Conservation (phyloP, 2,329 filamentous ascomycete species). For the Onygenales sp. region DNA sequence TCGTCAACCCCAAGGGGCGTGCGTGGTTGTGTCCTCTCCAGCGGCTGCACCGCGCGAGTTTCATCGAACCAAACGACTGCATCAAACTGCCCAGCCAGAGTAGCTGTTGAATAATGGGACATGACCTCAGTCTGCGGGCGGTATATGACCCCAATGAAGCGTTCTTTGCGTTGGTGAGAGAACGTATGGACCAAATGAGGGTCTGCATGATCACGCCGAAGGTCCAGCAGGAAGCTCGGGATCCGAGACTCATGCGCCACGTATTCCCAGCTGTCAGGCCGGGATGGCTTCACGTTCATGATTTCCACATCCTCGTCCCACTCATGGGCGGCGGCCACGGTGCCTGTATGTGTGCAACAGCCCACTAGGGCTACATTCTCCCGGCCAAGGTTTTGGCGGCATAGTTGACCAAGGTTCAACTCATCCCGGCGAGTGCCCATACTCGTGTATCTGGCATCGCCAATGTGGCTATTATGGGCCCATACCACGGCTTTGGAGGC, state of each 20-base stretch:
- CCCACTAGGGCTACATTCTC: conserved; percentile 37
- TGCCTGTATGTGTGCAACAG: conserved; percentile 42
- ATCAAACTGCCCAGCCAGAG: conserved; percentile 42
- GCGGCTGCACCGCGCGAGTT: conserved; percentile 35
- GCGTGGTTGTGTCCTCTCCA: conserved; percentile 38
- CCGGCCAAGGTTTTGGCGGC: conserved; percentile 34
- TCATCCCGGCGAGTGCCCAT: conserved; percentile 38
- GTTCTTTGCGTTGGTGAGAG: conserved; percentile 33
- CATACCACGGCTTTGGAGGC: conserved; percentile 42
- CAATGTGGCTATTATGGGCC: conserved; percentile 46
- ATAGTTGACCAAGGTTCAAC: conserved; percentile 47
- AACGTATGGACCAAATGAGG: conserved; percentile 28
- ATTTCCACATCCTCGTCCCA: conserved; percentile 45
- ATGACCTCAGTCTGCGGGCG: conserved; percentile 39
- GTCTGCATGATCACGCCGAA: conserved; percentile 30
- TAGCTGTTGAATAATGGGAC: conserved; percentile 41
- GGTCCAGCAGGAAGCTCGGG: conserved; percentile 37
- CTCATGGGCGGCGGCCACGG: conserved; percentile 42
- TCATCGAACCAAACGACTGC: conserved; percentile 43
- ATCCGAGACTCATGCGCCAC: conserved; percentile 39
- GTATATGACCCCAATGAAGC: conserved; percentile 48
- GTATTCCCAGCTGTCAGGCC: conserved; percentile 41
- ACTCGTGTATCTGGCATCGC: conserved; percentile 44
- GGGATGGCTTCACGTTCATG: conserved; percentile 39
- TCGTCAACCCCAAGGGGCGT: conserved; percentile 35